These are phyloP conservation scores for Elaeis guineensis DNA, from an alignment of 176 grass and related monocot species.

Conservation along the genomic window DNA sequence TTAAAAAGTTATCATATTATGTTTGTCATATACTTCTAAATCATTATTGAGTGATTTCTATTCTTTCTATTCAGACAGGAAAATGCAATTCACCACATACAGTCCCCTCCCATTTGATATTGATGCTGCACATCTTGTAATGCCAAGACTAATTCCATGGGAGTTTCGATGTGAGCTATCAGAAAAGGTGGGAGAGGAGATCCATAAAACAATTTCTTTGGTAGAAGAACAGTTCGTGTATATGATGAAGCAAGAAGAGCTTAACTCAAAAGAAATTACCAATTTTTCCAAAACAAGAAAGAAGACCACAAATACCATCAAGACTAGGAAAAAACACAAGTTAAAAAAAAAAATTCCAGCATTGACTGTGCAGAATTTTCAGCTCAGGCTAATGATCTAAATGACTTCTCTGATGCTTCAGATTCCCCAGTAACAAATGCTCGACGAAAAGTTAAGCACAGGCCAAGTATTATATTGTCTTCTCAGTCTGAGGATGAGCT, in stretches of 20 bases:
- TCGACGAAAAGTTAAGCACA: constrained; percentile 45
- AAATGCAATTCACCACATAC: constrained; percentile 21
- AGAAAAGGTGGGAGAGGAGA: constrained; percentile 54
- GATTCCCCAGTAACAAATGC: constrained; percentile 25
- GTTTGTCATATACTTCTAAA: too few relatives aligned
- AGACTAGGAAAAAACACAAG: constrained; percentile 50
- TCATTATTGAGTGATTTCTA: neutral
- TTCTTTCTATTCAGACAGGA: constrained; percentile 37
- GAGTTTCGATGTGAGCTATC: constrained; percentile 77
- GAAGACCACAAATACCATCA: constrained; percentile 38
- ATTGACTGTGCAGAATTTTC: constrained; percentile 37
- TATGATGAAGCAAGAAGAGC: constrained; percentile 23
- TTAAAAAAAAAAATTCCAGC: constrained; percentile 35
- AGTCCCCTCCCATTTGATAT: constrained; percentile 30
- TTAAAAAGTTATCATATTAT: too few relatives aligned
- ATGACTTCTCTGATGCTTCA: constrained; percentile 68
- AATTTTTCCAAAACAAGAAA: constrained; percentile 22
- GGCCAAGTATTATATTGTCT: constrained; percentile 33
- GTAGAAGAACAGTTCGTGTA: constrained; percentile 52
- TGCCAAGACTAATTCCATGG: constrained; percentile 61
- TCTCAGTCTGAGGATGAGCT: constrained; percentile 63
- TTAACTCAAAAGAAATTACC: constrained; percentile 28
- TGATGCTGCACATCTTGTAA: constrained; percentile 35
- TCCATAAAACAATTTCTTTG: constrained; percentile 60
- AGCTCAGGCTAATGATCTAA: constrained; percentile 59